Evolutionary conservation across 192 early-diverging fungal species (phyloP).

Genomic region (Phycomyces nitens): DNA sequence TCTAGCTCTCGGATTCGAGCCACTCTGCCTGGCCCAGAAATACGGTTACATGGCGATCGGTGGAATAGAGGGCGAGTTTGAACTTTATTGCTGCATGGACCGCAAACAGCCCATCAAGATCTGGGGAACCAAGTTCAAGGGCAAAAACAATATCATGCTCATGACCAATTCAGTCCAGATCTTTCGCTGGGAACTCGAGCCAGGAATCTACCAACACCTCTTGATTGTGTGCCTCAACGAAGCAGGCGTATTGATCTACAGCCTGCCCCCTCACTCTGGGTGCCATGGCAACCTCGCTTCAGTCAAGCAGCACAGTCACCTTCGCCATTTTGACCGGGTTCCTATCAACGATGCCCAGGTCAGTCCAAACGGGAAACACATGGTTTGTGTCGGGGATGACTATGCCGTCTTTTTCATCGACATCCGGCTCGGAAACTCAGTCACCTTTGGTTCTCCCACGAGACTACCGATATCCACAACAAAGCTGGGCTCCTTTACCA

Average conservation of each 20-base stretch:
- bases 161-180: constrained; percentile 34
- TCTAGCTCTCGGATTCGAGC: constrained; percentile 33
- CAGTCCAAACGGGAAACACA: constrained; percentile 44
- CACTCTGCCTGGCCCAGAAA: constrained; percentile 41
- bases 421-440: neutral
- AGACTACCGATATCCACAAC: constrained; percentile 3
- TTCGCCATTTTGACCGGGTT: constrained; percentile 24
- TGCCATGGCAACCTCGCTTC: constrained; percentile 1
- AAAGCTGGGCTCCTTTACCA: neutral
- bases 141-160: constrained; percentile 21
- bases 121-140: constrained; percentile 35
- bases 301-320: constrained; percentile 9
- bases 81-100: constrained; percentile 42
- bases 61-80: constrained; percentile 32
- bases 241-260: constrained; percentile 31
- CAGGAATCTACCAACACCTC: constrained; percentile 5
- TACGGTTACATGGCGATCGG: constrained; percentile 50
- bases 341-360: constrained; percentile 46
- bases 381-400: constrained; percentile 47
- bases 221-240: constrained; percentile 35
- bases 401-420: constrained; percentile 10
- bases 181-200: constrained; percentile 18
- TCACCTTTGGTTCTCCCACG: neutral
- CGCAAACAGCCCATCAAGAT: constrained; percentile 23
- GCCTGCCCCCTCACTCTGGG: constrained; percentile 22